Evolutionary conservation across 441 rosid species (phyloP), one percentile per base, ranked within the genome.

Genomic region (Raphanus hybrid): DNA sequence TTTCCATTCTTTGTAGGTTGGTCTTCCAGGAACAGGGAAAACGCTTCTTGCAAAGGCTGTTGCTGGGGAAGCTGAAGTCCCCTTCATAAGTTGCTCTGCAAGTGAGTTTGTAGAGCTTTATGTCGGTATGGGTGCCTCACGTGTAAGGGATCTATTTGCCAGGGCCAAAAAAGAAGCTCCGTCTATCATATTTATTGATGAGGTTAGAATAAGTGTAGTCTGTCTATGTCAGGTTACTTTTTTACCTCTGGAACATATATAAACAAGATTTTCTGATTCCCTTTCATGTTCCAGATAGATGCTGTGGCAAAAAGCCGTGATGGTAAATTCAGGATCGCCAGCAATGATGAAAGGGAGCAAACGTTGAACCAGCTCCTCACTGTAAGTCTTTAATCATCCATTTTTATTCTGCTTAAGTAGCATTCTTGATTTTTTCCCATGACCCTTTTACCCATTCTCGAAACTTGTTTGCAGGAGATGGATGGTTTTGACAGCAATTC

Each of bases 1-100:
- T 57, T 64, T 80, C 75, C 12, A 73, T 60, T 84, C 43, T 78
- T 67, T 75, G 64, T 82, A 92, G 99, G 98, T 92, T 70, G 98
- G 99, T 82, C 98, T 92, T 84, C 99, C 98, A 64, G 99, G 99
- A 83, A 93, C 98, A 75, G 99, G 99, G 59, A 96, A 96, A 87
- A 96, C 99, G 20, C 98, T 96, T 82, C 87, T 96, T 61, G 99
- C 99, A 34, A 96, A 93, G 83, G 99, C 98, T 67, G 98, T 96
- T 64, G 99, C 99, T 43, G 97, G 99, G 76, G 99, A 96, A 80
- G 94, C 99, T 68, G 97, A 92, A 15, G 98, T 94, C 66, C 95
- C 97, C 27, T 96, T 96, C 76, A 91, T 96, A 74, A 94, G 99
- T 82, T 94, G 98, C 80, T 93, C 99, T 9, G 98, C 98, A 29